Conservation (phyloP, 305 asterid genomes). For the Coffea humblotiana region DNA sequence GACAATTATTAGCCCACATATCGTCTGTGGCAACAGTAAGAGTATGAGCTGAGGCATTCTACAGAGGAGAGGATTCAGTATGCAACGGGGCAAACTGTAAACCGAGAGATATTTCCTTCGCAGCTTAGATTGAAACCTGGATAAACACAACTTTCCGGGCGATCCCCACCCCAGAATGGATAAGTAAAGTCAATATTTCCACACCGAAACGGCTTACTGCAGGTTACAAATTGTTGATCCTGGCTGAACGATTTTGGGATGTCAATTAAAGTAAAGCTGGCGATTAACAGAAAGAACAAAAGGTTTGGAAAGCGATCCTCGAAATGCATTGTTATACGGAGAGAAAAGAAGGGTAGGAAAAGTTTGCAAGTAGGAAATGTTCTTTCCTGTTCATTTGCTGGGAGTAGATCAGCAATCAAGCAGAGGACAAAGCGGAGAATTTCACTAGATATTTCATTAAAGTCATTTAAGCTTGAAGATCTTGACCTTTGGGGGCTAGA, state of each 20-base stretch:
- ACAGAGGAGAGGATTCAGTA: constrained; percentile 34
- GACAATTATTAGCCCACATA: no score
- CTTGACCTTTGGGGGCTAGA: constrained; percentile 5
- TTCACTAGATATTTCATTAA: neutral
- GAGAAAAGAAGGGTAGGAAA: neutral
- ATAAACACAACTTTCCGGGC: constrained; percentile 22
- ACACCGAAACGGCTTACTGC: constrained; percentile 38
- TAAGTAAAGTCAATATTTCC: constrained; percentile 13
- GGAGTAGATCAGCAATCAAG: no score
- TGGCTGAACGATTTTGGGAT: constrained; percentile 30
- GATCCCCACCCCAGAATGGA: constrained; percentile 19
- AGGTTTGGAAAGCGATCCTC: constrained; percentile 1
- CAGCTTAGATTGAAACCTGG: constrained; percentile 51
- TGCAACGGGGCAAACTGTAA: constrained; percentile 19
- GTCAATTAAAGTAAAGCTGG: constrained; percentile 6
- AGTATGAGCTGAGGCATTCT: neutral
- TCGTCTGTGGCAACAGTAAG: no score
- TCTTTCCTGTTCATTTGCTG: neutral
- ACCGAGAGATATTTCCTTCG: constrained; percentile 11
- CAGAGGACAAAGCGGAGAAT: no score
- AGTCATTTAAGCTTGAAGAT: constrained; percentile 1
- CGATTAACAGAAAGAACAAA: constrained; percentile 2
- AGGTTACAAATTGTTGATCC: constrained; percentile 25
- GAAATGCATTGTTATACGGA: constrained; percentile 18
- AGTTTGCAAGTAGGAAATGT: neutral